phyloP scores from a whole-genome alignment of 2,329 filamentous ascomycete species.

The Apiospora rasikravindrae region DNA sequence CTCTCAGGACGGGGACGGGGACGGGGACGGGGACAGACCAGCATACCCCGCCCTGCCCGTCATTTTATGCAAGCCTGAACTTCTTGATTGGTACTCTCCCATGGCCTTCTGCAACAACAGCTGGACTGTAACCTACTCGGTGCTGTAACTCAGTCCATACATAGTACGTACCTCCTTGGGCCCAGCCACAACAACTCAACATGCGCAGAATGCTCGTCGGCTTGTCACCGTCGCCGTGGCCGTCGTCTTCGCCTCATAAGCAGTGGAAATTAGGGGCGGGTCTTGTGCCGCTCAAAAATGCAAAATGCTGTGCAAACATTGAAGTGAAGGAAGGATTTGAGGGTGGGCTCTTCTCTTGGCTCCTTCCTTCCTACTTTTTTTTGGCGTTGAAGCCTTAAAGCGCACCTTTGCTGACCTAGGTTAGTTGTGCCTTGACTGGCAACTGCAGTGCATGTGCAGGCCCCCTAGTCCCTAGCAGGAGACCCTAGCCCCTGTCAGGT shows the following conservation, averaged over 20 bases:
- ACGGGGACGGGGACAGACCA: neutral
- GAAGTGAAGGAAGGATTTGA: neutral
- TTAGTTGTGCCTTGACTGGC: neutral
- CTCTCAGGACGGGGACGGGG: neutral
- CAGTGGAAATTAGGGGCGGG: slow-evolving; percentile 13
- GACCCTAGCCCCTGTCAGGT: neutral
- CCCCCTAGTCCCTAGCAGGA: neutral
- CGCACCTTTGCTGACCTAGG: neutral
- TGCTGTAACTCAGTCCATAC: too few relatives aligned
- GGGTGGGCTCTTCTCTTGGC: neutral
- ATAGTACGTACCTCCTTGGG: neutral
- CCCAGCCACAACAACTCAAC: neutral
- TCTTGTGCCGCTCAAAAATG: neutral
- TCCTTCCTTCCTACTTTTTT: neutral
- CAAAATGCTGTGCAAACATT: neutral
- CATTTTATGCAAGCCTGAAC: neutral
- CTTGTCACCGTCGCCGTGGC: neutral
- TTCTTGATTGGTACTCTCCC: neutral
- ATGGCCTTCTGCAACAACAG: neutral
- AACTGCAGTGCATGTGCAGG: neutral
- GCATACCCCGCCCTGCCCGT: neutral
- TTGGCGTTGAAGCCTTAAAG: neutral
- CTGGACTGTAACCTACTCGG: too few relatives aligned
- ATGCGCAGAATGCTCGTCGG: neutral
- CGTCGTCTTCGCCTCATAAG: neutral